Conservation (phyloP, 2,329 filamentous ascomycete genomes). For the Aureobasidium zeae region DNA sequence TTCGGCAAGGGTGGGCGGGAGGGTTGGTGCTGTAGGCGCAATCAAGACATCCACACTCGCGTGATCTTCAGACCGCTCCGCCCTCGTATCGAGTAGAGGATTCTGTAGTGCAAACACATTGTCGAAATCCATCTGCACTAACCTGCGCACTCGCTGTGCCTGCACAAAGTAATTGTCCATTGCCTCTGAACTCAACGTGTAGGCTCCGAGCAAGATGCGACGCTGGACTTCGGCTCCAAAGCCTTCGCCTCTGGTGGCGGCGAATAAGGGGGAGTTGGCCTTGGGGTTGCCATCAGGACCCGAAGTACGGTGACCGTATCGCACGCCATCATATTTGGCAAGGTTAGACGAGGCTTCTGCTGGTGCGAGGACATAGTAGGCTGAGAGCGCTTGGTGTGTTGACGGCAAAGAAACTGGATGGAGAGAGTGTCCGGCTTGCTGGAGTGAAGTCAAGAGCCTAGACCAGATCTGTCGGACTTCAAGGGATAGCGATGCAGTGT, state of each 20-base stretch:
- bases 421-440: constrained; percentile 57
- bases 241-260: constrained; percentile 59
- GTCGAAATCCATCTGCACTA: constrained; percentile 83
- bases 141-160: constrained; percentile 74
- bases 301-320: constrained; percentile 60
- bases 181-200: constrained; percentile 78
- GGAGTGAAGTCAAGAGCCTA: constrained; percentile 50
- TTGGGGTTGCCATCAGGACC: constrained; percentile 42
- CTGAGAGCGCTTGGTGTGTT: constrained; percentile 75
- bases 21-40: constrained; percentile 74
- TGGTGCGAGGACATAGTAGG: constrained; percentile 91
- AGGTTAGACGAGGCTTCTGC: constrained; percentile 94
- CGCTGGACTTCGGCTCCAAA: constrained; percentile 81
- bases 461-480: constrained; percentile 63
- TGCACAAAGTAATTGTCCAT: constrained; percentile 97
- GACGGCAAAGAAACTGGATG: constrained; percentile 71
- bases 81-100: constrained; percentile 45
- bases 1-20: constrained; percentile 56
- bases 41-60: constrained; percentile 70
- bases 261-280: constrained; percentile 49
- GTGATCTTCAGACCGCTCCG: constrained; percentile 14
- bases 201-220: constrained; percentile 80
- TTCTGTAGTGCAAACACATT: constrained; percentile 61
- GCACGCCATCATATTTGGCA: constrained; percentile 93
- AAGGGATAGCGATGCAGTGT: constrained; percentile 68